phyloP scores from a whole-genome alignment of 495 filamentous ascomycete species.

The Pyronema domesticum region DNA sequence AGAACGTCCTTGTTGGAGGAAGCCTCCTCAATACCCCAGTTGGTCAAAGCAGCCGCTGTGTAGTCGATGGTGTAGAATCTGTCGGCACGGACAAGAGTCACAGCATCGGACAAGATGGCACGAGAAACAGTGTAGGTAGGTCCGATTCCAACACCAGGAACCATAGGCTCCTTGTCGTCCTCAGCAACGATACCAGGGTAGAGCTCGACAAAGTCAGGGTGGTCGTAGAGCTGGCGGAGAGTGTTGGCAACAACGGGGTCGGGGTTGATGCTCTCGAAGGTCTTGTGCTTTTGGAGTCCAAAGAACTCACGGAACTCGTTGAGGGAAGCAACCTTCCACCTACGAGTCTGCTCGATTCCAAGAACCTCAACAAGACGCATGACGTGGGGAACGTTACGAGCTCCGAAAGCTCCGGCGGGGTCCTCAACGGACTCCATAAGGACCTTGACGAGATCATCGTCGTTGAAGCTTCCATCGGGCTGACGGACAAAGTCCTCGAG shows the following conservation, averaged over 20 bases:
- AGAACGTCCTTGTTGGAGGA: slow-evolving; percentile 55
- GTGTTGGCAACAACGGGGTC: slow-evolving; percentile 55
- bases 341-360: slow-evolving; percentile 66
- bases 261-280: slow-evolving; percentile 71
- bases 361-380: slow-evolving; percentile 66
- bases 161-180: slow-evolving; percentile 53
- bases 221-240: slow-evolving; percentile 58
- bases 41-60: slow-evolving; percentile 38
- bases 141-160: slow-evolving; percentile 63
- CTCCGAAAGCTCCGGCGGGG: slow-evolving; percentile 45
- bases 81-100: slow-evolving; percentile 69
- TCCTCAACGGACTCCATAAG: slow-evolving; percentile 49
- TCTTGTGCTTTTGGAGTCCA: slow-evolving; percentile 51
- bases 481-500: slow-evolving; percentile 47
- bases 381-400: slow-evolving; percentile 52
- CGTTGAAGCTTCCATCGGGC: slow-evolving; percentile 40
- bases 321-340: slow-evolving; percentile 65
- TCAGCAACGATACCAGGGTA: slow-evolving; percentile 73
- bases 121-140: slow-evolving; percentile 70
- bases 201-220: slow-evolving; percentile 62
- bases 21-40: slow-evolving; percentile 55
- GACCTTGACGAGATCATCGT: slow-evolving; percentile 52
- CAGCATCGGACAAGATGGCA: slow-evolving; percentile 71
- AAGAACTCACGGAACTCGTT: slow-evolving; percentile 83
- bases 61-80: slow-evolving; percentile 63